Base-by-base conservation (phyloP, 2,329 filamentous ascomycete genomes). In the Ophiocordyceps camponoti-floridani region DNA sequence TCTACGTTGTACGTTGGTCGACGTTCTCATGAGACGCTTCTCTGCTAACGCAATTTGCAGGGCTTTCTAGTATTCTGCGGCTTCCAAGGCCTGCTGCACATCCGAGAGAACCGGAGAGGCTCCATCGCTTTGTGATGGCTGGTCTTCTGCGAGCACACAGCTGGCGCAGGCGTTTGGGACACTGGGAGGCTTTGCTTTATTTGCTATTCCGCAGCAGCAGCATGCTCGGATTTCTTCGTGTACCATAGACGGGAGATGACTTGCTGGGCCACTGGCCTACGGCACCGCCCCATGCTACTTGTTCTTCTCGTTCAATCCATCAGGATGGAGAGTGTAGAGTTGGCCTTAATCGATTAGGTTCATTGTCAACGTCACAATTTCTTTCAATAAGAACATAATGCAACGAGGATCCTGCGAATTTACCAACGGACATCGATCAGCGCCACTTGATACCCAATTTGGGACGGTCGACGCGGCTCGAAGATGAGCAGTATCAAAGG, bases 1-100 rank as follows among this genome's bases (percentile, higher is more conserved):
- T 96, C 58, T 96, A 96, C 59, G 76, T 72, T 52, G 89, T 95
- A 79, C 52, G 84, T 77, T 26, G 27, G n/a, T n/a, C n/a, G n/a
- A n/a, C n/a, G n/a, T n/a, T n/a, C n/a, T 12, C 43, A 16, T 19
- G 14, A 41, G 8, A 50, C 53, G n/a, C 48, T 44, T 12, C 2
- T 19, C 18, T 31, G n/a, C n/a, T n/a, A n/a, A n/a, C n/a, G n/a
- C n/a, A n/a, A 18, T 10, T 1, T 44, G 28, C 51, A 93, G 88
- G 79, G 73, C 16, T 96, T 96, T 70, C 75, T 95, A 46, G 72
- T 93, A 43, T 95, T 94, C 67, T 96, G 89, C 64, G 84, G 82
- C 47, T 76, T 88, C 52, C 89, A 96, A 62, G 89, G 87, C 50
- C 76, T 83, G 57, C 73, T 95, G 49, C 87, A 96, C 63, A 66